phyloP scores from a whole-genome alignment of 768 basidiomycete species.

The Amanita exitialis region DNA sequence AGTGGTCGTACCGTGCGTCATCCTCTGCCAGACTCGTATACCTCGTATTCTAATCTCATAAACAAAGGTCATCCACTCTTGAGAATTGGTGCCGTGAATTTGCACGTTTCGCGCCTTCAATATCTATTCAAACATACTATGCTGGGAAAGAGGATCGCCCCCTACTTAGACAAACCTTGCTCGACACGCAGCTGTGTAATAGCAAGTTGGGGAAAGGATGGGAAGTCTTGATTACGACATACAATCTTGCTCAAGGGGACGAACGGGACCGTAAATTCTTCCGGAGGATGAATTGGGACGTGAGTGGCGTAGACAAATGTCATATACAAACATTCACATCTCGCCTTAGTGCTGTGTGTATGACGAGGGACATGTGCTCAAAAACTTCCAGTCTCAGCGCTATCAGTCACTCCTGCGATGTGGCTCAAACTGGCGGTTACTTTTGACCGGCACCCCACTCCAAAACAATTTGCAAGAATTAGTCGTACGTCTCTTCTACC shows the following conservation, averaged over 20 bases:
- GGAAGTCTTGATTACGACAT: constrained; percentile 95
- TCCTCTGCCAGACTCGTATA: not conserved
- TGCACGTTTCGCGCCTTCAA: constrained; percentile 75
- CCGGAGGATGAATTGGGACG: constrained; percentile 85
- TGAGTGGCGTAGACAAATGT: constrained; percentile 29
- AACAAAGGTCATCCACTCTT: constrained; percentile 76
- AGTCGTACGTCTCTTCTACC: constrained; percentile 45
- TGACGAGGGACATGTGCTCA: constrained; percentile 95
- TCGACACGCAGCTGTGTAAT: constrained; percentile 42
- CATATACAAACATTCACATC: constrained; percentile 1
- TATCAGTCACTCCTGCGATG: constrained; percentile 85
- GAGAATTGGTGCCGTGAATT: constrained; percentile 99
- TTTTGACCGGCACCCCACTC: constrained; percentile 92
- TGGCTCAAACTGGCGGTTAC: constrained; percentile 78
- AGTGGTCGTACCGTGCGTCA: constrained; percentile 85
- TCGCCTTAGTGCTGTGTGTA: constrained; percentile 76
- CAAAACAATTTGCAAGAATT: constrained; percentile 89
- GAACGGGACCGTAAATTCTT: constrained; percentile 91
- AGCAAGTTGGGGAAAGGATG: constrained; percentile 51
- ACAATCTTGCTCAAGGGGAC: constrained; percentile 87
- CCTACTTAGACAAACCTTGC: constrained; percentile 59
- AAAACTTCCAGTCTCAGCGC: constrained; percentile 96
- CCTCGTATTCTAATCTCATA: constrained; percentile 6
- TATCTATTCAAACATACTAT: constrained; percentile 88
- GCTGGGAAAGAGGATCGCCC: constrained; percentile 84